phyloP scores from a whole-genome alignment of 2,329 filamentous ascomycete genomes.

The Botrytis hyacinthi region DNA sequence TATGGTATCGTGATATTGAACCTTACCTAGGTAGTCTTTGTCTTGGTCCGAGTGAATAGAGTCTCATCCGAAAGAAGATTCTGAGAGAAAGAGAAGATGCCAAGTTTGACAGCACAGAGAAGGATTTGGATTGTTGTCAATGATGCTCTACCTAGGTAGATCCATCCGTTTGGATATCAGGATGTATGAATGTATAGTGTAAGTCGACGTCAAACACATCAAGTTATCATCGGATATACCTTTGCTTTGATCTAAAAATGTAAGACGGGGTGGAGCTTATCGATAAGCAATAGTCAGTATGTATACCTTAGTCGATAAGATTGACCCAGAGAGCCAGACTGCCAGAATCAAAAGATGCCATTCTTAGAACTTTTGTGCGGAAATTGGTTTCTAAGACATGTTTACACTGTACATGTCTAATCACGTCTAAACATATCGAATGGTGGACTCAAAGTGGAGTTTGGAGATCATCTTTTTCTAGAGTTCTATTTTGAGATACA shows the following conservation, averaged over 20 bases:
- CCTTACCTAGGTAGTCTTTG: neutral
- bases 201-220: neutral
- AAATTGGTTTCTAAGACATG: neutral
- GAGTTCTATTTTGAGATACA: constrained; percentile 11
- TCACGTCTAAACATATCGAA: neutral
- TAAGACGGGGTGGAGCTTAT: neutral
- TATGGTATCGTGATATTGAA: neutral
- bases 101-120: neutral
- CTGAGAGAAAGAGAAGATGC: neutral
- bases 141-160: neutral
- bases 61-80: neutral
- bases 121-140: constrained; percentile 9
- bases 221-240: neutral
- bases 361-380: neutral
- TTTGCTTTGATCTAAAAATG: neutral
- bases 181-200: neutral
- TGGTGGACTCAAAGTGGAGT: neutral
- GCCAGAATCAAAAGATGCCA: neutral
- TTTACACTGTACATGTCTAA: neutral
- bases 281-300: neutral
- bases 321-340: neutral
- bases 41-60: neutral
- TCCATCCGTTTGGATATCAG: neutral
- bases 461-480: neutral
- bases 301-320: neutral